Conservation (phyloP, 2,329 filamentous ascomycete genomes). For the Akanthomyces muscarius region DNA sequence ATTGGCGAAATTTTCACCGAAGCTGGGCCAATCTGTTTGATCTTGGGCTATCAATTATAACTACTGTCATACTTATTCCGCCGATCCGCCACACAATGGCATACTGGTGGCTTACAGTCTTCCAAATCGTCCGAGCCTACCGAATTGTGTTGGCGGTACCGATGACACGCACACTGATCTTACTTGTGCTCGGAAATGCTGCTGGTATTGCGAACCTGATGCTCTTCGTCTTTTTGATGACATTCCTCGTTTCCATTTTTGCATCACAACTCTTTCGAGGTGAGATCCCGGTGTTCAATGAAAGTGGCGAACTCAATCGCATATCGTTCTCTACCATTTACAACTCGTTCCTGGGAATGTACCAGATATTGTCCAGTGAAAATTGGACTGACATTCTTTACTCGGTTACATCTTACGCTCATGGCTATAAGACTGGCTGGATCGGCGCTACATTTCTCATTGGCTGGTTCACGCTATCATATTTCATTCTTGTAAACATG, state of each 20-base stretch:
- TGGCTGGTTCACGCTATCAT: conserved; percentile 91
- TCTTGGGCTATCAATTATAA: conserved; percentile 72
- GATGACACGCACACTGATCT: conserved; percentile 80
- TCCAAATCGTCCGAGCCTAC: conserved; percentile 90
- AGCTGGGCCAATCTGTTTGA: conserved; percentile 76
- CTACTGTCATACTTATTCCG: conserved; percentile 80
- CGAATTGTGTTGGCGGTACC: conserved; percentile 86
- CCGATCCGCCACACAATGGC: conserved; percentile 67
- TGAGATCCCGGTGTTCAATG: conserved; percentile 65
- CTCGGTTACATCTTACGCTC: conserved; percentile 67
- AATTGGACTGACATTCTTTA: conserved; percentile 92
- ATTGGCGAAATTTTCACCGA: conserved; percentile 77
- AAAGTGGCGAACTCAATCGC: conserved; percentile 56
- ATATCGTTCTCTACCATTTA: conserved; percentile 87
- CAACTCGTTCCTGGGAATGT: conserved; percentile 97
- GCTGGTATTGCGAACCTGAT: conserved; percentile 91
- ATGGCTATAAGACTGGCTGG: conserved; percentile 71
- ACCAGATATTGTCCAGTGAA: conserved; percentile 91
- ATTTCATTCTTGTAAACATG: conserved; percentile 98
- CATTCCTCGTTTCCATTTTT: conserved; percentile 89
- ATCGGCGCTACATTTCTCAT: conserved; percentile 88
- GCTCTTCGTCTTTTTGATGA: conserved; percentile 93
- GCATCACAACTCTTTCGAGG: conserved; percentile 90
- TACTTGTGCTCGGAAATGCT: conserved; percentile 84
- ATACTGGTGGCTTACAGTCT: conserved; percentile 87